Conservation (phyloP, 768 basidiomycete genomes). For the Leccinum broughii region DNA sequence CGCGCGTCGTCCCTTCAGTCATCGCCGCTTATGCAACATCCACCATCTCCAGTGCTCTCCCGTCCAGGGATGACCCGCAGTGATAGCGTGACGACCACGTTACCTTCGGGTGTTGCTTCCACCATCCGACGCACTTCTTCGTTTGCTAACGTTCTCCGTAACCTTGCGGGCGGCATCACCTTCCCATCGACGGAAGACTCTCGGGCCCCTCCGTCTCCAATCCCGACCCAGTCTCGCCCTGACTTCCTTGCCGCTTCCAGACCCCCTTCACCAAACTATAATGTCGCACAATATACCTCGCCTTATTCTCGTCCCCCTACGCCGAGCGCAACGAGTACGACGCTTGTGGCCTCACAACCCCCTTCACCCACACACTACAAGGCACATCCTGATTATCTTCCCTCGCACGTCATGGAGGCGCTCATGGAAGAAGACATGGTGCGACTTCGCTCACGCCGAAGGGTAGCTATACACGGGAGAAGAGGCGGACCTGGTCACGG, state of each 20-base stretch:
- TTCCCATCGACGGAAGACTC: slow-evolving; percentile 67
- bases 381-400: slow-evolving; percentile 54
- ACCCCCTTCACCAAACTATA: slow-evolving; percentile 78
- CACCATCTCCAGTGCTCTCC: slow-evolving; percentile 45
- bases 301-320: slow-evolving; percentile 65
- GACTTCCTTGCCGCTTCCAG: slow-evolving; percentile 49
- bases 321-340: slow-evolving; percentile 31
- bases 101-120: slow-evolving; percentile 62
- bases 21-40: slow-evolving; percentile 44
- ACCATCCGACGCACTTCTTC: slow-evolving; percentile 79
- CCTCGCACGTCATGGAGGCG: slow-evolving; percentile 83
- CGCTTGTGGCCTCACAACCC: slow-evolving; percentile 28
- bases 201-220: slow-evolving; percentile 39
- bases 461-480: slow-evolving; percentile 40
- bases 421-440: slow-evolving; percentile 96
- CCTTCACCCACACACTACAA: slow-evolving; percentile 36
- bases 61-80: slow-evolving; percentile 55
- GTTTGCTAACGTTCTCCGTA: slow-evolving; percentile 74
- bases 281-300: slow-evolving; percentile 72
- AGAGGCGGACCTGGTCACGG: slow-evolving; percentile 41
- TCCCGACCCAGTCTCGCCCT: slow-evolving; percentile 23
- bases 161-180: slow-evolving; percentile 66
- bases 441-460: slow-evolving; percentile 70
- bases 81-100: slow-evolving; percentile 62
- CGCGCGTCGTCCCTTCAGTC: slow-evolving; percentile 52